Base-by-base conservation (phyloP, 2,329 filamentous ascomycete species). In the Aspergillus glaucus region DNA sequence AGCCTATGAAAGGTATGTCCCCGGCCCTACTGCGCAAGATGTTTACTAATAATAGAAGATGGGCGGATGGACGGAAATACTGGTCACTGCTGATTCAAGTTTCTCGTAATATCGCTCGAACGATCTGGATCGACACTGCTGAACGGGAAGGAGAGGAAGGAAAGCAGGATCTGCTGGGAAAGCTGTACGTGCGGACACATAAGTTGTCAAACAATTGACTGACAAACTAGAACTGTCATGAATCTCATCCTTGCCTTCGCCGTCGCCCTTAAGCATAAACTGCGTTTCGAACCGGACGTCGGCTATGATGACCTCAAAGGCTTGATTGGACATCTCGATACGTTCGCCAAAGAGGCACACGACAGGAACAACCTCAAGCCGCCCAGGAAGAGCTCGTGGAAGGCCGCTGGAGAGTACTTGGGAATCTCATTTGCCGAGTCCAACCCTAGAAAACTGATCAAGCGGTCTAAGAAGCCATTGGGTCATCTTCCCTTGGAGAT, bases 401-500 rank as follows among this genome's bases (percentile, higher is more conserved):
- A 89, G 68, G 69, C 73, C 2, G 65, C 79, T 1, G 87, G 87
- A 42, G 82, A 88, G 62, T 87, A 86, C 55, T 78, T 94, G 0
- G 88, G 88, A 3, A 68, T 94, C 5, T 82, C 85, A 0, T 88
- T 92, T 60, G 86, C 87, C 4, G 78, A 82, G 50, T 86, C 83
- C 46, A 93, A 93, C 69, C 88, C 88, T 0, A 79, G 86, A 49
- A 90, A 90, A 71, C 70, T 79, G 42, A 75, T 93, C 67, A 93
- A 93, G 76, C 78, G 79, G 40, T 80, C 86, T 12, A 79, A 80
- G 54, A 80, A 79, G 56, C 87, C 88, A 1, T 76, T 92, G 10
- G 88, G 88, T 47, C 91, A 94, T 65, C 75, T 92, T n/a, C 88
- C 88, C 0, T 75, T 92, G 7, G 88, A 94, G 65, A 87, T 93